phyloP scores from a whole-genome alignment of 1,139 yeast genomes.

The Wickerhamomyces sp. region DNA sequence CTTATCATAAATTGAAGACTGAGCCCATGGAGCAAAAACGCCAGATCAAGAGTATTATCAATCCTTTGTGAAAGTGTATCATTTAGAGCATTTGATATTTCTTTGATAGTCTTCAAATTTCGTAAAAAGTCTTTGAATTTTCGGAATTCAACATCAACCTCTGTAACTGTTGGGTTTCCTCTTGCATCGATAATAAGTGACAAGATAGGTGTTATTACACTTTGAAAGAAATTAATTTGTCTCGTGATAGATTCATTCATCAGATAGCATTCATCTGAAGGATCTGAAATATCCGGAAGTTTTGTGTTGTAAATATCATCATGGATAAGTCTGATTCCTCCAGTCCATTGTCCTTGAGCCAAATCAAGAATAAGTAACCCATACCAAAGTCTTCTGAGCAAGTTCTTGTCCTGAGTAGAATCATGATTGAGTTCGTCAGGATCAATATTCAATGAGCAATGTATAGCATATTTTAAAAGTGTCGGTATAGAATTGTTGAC shows the following conservation, averaged over 20 bases:
- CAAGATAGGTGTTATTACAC: neutral
- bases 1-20: too few relatives aligned
- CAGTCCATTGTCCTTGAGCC: neutral
- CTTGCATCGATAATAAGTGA: neutral
- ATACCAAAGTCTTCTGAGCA: neutral
- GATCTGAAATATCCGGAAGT: neutral
- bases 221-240: neutral
- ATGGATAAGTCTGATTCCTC: neutral
- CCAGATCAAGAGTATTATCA: too few relatives aligned
- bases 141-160: neutral
- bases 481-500: neutral
- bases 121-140: neutral
- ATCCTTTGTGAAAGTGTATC: too few relatives aligned
- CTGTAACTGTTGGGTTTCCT: neutral
- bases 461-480: neutral
- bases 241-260: neutral
- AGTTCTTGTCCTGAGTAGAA: neutral
- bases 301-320: neutral
- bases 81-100: too few relatives aligned
- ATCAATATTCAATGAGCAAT: neutral
- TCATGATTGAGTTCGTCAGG: neutral
- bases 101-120: too few relatives aligned
- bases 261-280: neutral
- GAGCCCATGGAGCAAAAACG: too few relatives aligned
- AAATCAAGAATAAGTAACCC: neutral